Evolutionary conservation across 2,329 filamentous ascomycete genomes (phyloP), one percentile per base, ranked within the genome.

Genomic region (Blastomyces percursus): DNA sequence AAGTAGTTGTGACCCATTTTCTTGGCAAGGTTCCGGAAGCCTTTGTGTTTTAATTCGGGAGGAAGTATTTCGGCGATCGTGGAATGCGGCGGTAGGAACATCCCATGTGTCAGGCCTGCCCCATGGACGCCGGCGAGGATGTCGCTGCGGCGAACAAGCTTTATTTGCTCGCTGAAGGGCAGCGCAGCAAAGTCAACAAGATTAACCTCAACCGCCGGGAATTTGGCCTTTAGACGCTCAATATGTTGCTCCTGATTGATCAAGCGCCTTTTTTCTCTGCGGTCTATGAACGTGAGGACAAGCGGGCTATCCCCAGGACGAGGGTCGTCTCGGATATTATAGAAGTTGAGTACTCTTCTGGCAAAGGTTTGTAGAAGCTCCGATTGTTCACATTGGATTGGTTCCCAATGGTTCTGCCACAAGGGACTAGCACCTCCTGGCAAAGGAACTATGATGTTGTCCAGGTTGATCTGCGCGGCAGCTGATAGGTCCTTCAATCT

Each of bases 1-100:
- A 77, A 77, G 67, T 79, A 79, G 12, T 62, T 66, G 21, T 74
- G 68, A 0, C 74, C 74, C 12, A 70, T 65, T 68, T 79, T 70
- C 48, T 67, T 69, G 5, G 77, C 77, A 2, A 80, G 62, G 66
- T 79, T 79, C 30, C 75, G 71, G 64, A 79, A 80, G 0, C 74
- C 75, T 64, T 71, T 72, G 63, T 75, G 69, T 24, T 69, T 65
- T 21, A 77, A 63, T 7, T 69, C 69, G 2, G 66, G 63, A 3
- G 78, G 78, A 40, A 75, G 66, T 35, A 80, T 78, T 69, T 81
- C 78, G 6, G 80, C 74, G 8, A 80, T 66, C 19, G 71, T 72
- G 1, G 69, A 69, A 3, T 68, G 67, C 38, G 70, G 67, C 0
- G 66, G 72, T 64, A 79, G 69, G 62, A 79, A 80, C 65, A 80